Evolutionary conservation across 345 rosid species (phyloP).

Genomic region (Pugionium dolabratum): DNA sequence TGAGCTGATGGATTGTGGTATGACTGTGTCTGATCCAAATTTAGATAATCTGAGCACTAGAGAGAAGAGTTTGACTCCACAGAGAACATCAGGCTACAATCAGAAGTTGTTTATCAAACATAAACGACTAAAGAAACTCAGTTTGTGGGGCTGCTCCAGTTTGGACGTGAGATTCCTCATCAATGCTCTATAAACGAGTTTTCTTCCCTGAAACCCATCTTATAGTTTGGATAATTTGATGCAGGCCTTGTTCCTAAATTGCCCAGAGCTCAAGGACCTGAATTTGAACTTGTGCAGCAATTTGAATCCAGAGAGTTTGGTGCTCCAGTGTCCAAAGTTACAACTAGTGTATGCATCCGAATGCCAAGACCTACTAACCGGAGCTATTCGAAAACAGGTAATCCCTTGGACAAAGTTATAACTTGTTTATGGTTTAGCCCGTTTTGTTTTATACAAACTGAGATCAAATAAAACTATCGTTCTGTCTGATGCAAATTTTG

Average conservation of each 20-base stretch:
- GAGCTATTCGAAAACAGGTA: slow-evolving; percentile 80
- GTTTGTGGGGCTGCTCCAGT: slow-evolving; percentile 98
- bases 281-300: slow-evolving; percentile 78
- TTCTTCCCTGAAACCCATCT: background rate
- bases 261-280: slow-evolving; percentile 86
- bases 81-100: slow-evolving; percentile 51
- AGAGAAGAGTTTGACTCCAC: slow-evolving; percentile 48
- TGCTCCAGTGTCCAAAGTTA: slow-evolving; percentile 87
- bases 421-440: background rate
- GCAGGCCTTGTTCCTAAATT: slow-evolving; percentile 87
- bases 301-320: slow-evolving; percentile 71
- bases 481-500: background rate
- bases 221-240: slow-evolving; percentile 41
- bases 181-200: background rate
- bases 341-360: slow-evolving; percentile 80
- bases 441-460: background rate
- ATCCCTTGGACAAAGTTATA: slow-evolving; percentile 14
- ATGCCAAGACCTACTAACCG: slow-evolving; percentile 62
- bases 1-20: slow-evolving; percentile 97
- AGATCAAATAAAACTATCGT: background rate
- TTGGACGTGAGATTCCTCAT: slow-evolving; percentile 70
- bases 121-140: slow-evolving; percentile 69
- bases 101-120: slow-evolving; percentile 95
- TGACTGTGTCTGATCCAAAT: slow-evolving; percentile 77
- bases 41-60: slow-evolving; percentile 42